Evolutionary conservation across 2,329 filamentous ascomycete genomes (phyloP).

Genomic region (Ophiocordyceps australis): DNA sequence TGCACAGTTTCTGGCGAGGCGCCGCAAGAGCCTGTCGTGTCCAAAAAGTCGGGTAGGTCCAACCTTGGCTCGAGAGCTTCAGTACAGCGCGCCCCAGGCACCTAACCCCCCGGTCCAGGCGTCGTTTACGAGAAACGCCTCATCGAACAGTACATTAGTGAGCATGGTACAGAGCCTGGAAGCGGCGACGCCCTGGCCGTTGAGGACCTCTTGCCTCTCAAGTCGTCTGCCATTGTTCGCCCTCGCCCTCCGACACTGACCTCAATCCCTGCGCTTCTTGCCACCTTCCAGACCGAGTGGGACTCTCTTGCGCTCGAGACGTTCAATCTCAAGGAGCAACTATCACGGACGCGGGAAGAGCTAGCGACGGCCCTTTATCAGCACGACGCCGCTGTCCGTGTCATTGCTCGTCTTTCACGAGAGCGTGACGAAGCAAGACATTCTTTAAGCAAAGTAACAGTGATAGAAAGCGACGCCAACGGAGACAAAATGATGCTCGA

Average conservation of each 20-base stretch:
- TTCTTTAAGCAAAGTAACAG: constrained; percentile 69
- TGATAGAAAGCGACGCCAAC: constrained; percentile 36
- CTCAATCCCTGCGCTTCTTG: constrained; percentile 85
- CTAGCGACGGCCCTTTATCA: constrained; percentile 88
- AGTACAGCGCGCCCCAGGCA: too few relatives aligned
- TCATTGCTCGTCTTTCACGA: constrained; percentile 78
- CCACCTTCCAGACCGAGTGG: constrained; percentile 97
- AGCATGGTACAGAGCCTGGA: constrained; percentile 83
- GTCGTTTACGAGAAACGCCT: constrained; percentile 88
- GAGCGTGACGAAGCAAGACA: constrained; percentile 88
- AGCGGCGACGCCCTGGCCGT: constrained; percentile 68
- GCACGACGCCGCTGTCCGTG: constrained; percentile 88
- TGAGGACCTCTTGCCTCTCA: constrained; percentile 78
- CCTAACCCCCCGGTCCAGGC: constrained; percentile 31
- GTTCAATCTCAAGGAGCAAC: constrained; percentile 76
- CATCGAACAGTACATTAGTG: constrained; percentile 85
- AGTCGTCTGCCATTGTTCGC: constrained; percentile 65
- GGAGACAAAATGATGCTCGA: constrained; percentile 93
- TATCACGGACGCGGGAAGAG: constrained; percentile 82
- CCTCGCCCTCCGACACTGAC: constrained; percentile 86
- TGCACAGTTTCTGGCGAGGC: constrained; percentile 95
- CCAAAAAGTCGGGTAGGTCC: constrained; percentile 71
- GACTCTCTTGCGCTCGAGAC: constrained; percentile 83
- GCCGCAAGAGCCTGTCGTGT: constrained; percentile 86
- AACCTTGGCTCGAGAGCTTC: too few relatives aligned